Percentiles rank a stretch among this genome's conserved stretches.
Evolutionary conservation across 345 rosid genomes (phyloP).

Genomic region (Camelina laxa): DNA sequence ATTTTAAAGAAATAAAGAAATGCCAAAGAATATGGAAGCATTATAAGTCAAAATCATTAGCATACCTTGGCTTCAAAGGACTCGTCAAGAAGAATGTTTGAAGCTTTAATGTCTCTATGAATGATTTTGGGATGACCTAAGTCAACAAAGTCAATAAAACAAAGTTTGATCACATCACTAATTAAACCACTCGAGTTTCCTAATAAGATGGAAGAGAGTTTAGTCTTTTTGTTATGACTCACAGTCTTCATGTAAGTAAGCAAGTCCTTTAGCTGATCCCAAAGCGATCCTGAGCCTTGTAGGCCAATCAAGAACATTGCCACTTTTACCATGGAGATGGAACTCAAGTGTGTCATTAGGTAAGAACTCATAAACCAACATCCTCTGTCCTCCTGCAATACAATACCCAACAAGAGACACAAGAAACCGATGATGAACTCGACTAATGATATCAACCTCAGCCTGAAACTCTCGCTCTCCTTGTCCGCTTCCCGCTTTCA

Average conservation of each 20-base stretch:
- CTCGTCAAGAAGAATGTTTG: slow-evolving; percentile 81
- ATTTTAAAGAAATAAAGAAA: background rate
- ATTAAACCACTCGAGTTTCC: background rate
- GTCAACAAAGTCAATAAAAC: slow-evolving; percentile 3
- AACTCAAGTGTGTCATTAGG: slow-evolving; percentile 76
- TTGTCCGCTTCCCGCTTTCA: slow-evolving; percentile 82
- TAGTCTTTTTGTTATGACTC: slow-evolving; percentile 33
- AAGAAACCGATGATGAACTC: slow-evolving; percentile 90
- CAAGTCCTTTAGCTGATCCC: slow-evolving; percentile 94
- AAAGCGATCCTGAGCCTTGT: slow-evolving; percentile 80
- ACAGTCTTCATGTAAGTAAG: slow-evolving; percentile 98
- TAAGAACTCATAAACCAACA: slow-evolving; percentile 78
- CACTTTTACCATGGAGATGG: slow-evolving; percentile 73
- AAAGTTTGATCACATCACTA: slow-evolving; percentile 8
- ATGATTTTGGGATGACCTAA: slow-evolving; percentile 90
- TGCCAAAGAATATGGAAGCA: background rate
- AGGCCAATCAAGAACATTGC: slow-evolving; percentile 71
- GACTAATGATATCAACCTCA: slow-evolving; percentile 87
- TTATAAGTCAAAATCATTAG: background rate
- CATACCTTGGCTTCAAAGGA: slow-evolving; percentile 79
- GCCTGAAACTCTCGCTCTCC: slow-evolving; percentile 86
- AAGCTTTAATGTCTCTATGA: slow-evolving; percentile 86
- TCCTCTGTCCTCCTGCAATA: slow-evolving; percentile 59
- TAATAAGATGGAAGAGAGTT: background rate
- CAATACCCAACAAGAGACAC: slow-evolving; percentile 89